Conservation (phyloP, 345 rosid genomes). For the Eucalyptus microcorys region DNA sequence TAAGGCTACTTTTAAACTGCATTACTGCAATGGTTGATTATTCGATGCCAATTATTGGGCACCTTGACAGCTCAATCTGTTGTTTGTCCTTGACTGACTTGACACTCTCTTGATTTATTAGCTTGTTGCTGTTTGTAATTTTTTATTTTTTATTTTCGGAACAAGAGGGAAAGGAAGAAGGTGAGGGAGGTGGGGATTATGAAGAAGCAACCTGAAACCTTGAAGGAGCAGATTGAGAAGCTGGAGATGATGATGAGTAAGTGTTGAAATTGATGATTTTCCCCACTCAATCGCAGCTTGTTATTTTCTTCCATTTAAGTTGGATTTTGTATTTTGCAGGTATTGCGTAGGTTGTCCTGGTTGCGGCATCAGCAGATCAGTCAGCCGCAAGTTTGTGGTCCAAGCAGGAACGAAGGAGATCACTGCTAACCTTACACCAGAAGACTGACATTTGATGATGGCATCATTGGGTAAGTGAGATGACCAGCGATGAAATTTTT, state of each 20-base stretch:
- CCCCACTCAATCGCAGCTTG: too few relatives aligned
- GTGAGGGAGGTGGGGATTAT: constrained; percentile 95
- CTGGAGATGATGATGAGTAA: constrained; percentile 75
- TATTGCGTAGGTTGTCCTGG: too few relatives aligned
- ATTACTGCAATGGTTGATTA: neutral
- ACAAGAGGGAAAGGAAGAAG: constrained; percentile 93
- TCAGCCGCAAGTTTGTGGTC: too few relatives aligned
- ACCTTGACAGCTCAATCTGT: neutral
- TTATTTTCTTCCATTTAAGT: too few relatives aligned
- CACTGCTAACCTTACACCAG: too few relatives aligned
- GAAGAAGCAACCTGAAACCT: constrained; percentile 85
- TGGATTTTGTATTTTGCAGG: too few relatives aligned
- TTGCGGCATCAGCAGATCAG: too few relatives aligned
- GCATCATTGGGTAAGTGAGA: too few relatives aligned
- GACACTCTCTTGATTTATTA: neutral
- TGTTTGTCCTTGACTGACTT: neutral
- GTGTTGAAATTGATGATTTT: neutral
- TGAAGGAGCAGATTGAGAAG: constrained; percentile 84
- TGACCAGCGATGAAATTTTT: too few relatives aligned
- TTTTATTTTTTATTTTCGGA: constrained; percentile 28
- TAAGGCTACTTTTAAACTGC: neutral
- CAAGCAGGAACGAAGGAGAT: too few relatives aligned
- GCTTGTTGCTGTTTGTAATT: neutral
- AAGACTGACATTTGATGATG: too few relatives aligned
- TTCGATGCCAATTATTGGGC: neutral